Conservation (phyloP, 1,139 yeast species). For the Scheffersomyces parashehatae region DNA sequence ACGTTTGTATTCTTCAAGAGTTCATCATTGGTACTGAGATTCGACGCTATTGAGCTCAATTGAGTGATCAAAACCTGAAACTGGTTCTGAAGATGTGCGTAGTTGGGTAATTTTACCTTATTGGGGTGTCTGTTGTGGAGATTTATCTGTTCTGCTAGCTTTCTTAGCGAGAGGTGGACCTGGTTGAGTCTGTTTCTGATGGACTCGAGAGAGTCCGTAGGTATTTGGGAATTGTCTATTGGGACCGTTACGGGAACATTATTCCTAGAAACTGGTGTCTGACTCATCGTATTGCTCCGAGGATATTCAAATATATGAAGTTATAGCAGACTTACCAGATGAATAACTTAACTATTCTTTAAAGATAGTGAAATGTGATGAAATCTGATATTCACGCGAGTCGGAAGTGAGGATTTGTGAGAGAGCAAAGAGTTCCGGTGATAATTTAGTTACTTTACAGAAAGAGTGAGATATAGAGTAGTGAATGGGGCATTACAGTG, state of each 20-base stretch:
- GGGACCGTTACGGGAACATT: neutral
- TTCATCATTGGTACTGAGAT: slow-evolving; percentile 62
- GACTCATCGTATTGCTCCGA: neutral
- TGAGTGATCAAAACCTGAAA: slow-evolving; percentile 83
- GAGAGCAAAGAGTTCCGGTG: too few relatives aligned
- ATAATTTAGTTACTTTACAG: too few relatives aligned
- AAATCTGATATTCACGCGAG: too few relatives aligned
- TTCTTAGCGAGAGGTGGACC: slow-evolving; percentile 45
- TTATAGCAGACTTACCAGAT: too few relatives aligned
- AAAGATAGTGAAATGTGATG: too few relatives aligned
- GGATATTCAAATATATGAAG: too few relatives aligned
- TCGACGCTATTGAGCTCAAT: slow-evolving; percentile 67
- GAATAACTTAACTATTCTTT: too few relatives aligned
- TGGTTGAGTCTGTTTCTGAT: slow-evolving; percentile 46
- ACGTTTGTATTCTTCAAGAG: slow-evolving; percentile 67
- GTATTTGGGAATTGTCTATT: slow-evolving; percentile 28
- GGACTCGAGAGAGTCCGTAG: slow-evolving; percentile 44
- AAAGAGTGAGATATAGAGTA: too few relatives aligned
- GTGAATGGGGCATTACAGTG: too few relatives aligned
- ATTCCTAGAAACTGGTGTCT: neutral
- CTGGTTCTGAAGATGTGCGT: slow-evolving; percentile 65
- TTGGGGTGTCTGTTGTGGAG: slow-evolving; percentile 42
- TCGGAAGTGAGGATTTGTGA: too few relatives aligned
- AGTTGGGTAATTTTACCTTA: slow-evolving; percentile 40
- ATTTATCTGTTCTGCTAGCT: slow-evolving; percentile 44